Base-by-base conservation (phyloP, 208 protist species). In the Jaenimonas drosophilae region DNA sequence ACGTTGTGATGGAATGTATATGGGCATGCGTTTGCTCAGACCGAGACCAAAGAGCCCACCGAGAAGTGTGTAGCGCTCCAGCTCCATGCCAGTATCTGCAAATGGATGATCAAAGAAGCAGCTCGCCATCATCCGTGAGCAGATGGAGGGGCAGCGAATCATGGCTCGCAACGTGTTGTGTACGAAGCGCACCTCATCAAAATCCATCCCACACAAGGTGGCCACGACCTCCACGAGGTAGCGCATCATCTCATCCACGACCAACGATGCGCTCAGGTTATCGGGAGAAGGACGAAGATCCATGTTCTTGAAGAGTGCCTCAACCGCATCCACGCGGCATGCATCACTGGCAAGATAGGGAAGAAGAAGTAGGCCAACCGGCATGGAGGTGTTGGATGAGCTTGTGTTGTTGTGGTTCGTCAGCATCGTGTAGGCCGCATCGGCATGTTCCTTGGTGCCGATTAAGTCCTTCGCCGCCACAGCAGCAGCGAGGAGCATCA, bases 321-420 rank as follows among this genome's bases (percentile, higher is more conserved):
- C 73, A 1, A 87, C 25, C 3, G 76, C 74, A 0, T 39, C 54
- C 4, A 67, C 20, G 17, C 57, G 62, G 63, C 72, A 87, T 40
- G 50, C 61, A 36, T 73, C 58, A 3, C 73, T 87, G 32, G 76
- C 76, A 31, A 92, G 65, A 48, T 92, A 92, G 19, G 84, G 84
- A 43, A 92, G 56, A 30, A 92, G 54, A 17, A 65, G 36, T 16
- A 73, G 33, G 12, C 79, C 78, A 44, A 72, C 59, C 0, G 73
- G 67, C 6, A 37, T 4, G 49, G 20, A 7, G 27, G 16, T 12
- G 28, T 23, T 16, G 24, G 53, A 26, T 50, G 26, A 3, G 20
- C 14, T 23, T 31, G 17, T 25, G n/a, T 25, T 21, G 16, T 7
- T 31, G 30, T 54, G 49, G 3, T n/a, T 30, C 54, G 48, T 65